Conservation (phyloP, 441 rosid species). For the Geranium incanum region DNA sequence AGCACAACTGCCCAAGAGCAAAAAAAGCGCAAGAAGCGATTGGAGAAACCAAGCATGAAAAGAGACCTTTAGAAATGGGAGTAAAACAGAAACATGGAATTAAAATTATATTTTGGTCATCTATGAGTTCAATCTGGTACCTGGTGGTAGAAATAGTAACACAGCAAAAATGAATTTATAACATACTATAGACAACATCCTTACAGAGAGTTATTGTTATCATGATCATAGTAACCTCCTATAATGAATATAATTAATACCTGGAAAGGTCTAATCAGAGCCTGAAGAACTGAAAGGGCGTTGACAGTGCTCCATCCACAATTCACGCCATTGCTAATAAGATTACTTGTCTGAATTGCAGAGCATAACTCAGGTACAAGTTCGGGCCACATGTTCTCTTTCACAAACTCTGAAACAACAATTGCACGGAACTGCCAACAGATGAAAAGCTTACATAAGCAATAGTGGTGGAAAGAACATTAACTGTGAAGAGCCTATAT, state of each 20-base stretch:
- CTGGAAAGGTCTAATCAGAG: slow-evolving; percentile 74
- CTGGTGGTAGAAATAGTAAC: not conserved
- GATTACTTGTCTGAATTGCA: slow-evolving; percentile 59
- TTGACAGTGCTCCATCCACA: slow-evolving; percentile 52
- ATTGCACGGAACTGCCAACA: slow-evolving; percentile 53
- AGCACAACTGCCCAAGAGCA: not conserved
- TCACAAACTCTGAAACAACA: slow-evolving; percentile 55
- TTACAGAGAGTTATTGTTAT: not conserved
- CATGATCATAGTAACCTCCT: not conserved
- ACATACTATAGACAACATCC: not conserved
- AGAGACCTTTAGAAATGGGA: not conserved
- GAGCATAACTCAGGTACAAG: slow-evolving; percentile 55
- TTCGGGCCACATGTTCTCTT: slow-evolving; percentile 69
- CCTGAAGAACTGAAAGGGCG: slow-evolving; percentile 48
- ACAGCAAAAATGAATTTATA: not conserved
- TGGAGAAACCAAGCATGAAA: slow-evolving; percentile 3
- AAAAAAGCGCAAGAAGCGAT: not conserved
- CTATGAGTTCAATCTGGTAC: not conserved
- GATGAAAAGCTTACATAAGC: slow-evolving; percentile 5
- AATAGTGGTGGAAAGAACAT: not conserved
- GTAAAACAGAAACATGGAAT: not conserved
- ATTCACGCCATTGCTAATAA: slow-evolving; percentile 28
- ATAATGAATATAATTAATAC: slow-evolving; percentile 25
- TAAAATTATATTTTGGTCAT: not conserved
- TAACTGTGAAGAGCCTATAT: not conserved